Conservation (phyloP, 257 asterid species). For the Paulownia fortunei region DNA sequence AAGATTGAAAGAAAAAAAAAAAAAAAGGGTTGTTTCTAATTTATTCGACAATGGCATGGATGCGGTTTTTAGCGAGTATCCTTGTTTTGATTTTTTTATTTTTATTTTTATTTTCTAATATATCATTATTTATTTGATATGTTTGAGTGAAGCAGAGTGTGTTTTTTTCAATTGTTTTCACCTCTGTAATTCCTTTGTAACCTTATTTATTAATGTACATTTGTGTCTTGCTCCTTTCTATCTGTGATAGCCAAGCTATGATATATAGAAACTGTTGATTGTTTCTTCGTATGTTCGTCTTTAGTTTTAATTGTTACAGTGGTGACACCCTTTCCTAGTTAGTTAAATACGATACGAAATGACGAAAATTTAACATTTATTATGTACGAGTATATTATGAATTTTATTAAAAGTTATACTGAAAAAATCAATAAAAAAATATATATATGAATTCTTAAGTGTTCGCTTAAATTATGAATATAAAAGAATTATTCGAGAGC, state of each 20-base stretch:
- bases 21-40: constrained; percentile 39
- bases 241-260: neutral
- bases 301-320: too few relatives aligned
- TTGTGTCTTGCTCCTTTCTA: neutral
- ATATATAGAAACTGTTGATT: neutral
- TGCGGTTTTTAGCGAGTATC: constrained; percentile 81
- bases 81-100: constrained; percentile 44
- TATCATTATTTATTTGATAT: constrained; percentile 44
- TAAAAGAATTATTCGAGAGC: too few relatives aligned
- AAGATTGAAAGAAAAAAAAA: constrained; percentile 10
- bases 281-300: neutral
- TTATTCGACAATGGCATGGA: constrained; percentile 69
- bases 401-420: too few relatives aligned
- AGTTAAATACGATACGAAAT: too few relatives aligned
- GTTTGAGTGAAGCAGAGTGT: constrained; percentile 48
- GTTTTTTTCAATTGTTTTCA: constrained; percentile 36
- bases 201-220: constrained; percentile 35
- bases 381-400: too few relatives aligned
- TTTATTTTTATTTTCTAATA: neutral
- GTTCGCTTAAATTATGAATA: too few relatives aligned
- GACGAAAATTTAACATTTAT: too few relatives aligned
- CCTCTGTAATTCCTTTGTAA: constrained; percentile 41
- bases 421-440: too few relatives aligned
- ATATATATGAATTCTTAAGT: too few relatives aligned
- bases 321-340: too few relatives aligned